phyloP scores from a whole-genome alignment of 371 early-diverging fungal species.

The Actinomortierella ambigua region DNA sequence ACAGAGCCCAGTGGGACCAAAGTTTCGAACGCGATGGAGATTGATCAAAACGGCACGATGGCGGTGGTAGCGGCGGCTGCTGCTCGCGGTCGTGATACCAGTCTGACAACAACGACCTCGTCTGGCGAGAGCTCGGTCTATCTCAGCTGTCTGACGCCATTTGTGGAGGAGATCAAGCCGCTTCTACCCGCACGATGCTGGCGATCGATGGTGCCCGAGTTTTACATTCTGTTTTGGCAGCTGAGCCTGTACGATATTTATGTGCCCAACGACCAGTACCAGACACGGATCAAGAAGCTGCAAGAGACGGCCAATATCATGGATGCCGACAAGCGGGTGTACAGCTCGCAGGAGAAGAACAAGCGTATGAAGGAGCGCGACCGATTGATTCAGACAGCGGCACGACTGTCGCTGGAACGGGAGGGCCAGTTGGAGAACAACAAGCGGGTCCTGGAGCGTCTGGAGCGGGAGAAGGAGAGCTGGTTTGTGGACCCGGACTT shows the following conservation, averaged over 20 bases:
- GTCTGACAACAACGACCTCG: background rate
- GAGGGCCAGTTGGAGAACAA: conserved; percentile 43
- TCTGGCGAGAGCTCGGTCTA: conserved; percentile 13
- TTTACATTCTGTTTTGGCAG: conserved; percentile 89
- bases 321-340: conserved; percentile 37
- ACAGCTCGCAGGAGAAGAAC: conserved; percentile 23
- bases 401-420: conserved; percentile 44
- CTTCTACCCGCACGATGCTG: conserved; percentile 43
- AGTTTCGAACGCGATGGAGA: conserved; percentile 2
- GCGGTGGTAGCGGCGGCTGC: background rate
- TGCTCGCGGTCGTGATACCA: too few relatives aligned
- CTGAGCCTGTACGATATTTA: conserved; percentile 81
- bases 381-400: conserved; percentile 41
- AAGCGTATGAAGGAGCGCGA: conserved; percentile 50
- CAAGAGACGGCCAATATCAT: conserved; percentile 49
- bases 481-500: conserved; percentile 42
- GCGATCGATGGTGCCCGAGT: conserved; percentile 66
- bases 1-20: background rate
- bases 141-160: conserved; percentile 44
- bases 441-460: conserved; percentile 30
- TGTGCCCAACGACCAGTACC: conserved; percentile 75
- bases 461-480: conserved; percentile 21
- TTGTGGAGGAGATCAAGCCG: conserved; percentile 45
- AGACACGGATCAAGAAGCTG: conserved; percentile 68
- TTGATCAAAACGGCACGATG: background rate